A percentile compares a stretch with the other conserved stretches of the same genome.
phyloP scores from a whole-genome alignment of 106 monocot species.

The Gastrodia elata region DNA sequence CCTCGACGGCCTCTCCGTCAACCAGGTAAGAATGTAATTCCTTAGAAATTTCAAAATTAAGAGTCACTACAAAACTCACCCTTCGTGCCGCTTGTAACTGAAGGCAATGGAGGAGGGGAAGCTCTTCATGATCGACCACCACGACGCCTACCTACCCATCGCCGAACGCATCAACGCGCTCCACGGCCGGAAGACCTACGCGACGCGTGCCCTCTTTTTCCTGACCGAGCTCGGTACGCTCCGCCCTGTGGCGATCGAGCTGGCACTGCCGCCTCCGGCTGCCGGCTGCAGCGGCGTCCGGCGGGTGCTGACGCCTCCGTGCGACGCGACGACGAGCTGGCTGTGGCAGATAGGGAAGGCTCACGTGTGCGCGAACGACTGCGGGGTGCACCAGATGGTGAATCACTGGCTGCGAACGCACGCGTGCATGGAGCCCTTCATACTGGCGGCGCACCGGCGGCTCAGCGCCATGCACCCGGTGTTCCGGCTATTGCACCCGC shows the following conservation, averaged over 20 bases:
- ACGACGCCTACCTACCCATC: slow-evolving; percentile 73
- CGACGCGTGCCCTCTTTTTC: slow-evolving; percentile 70
- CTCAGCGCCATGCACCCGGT: slow-evolving; percentile 87
- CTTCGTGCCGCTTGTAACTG: background rate
- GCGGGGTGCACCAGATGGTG: slow-evolving; percentile 81
- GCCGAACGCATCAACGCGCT: slow-evolving; percentile 55
- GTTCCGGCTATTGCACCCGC: slow-evolving; percentile 67
- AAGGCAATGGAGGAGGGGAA: slow-evolving; percentile 69
- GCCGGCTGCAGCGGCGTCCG: slow-evolving; percentile 9
- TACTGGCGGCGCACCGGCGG: slow-evolving; percentile 69
- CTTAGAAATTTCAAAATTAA: background rate
- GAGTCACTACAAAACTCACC: no score
- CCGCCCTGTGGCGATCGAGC: slow-evolving; percentile 74
- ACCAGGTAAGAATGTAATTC: slow-evolving; percentile 35
- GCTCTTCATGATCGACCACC: slow-evolving; percentile 71
- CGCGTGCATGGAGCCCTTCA: slow-evolving; percentile 73
- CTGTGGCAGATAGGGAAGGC: slow-evolving; percentile 81
- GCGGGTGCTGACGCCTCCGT: slow-evolving; percentile 54
- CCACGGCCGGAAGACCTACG: slow-evolving; percentile 60
- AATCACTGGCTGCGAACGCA: slow-evolving; percentile 90
- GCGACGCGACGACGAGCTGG: slow-evolving; percentile 67
- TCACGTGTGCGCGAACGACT: slow-evolving; percentile 78
- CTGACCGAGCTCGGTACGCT: slow-evolving; percentile 44
- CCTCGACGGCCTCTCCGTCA: slow-evolving; percentile 50
- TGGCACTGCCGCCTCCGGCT: slow-evolving; percentile 42